Percentiles rank a stretch among this genome's conserved stretches.
Conservation (phyloP, 2,329 filamentous ascomycete genomes). For the Graphilbum fragrans region DNA sequence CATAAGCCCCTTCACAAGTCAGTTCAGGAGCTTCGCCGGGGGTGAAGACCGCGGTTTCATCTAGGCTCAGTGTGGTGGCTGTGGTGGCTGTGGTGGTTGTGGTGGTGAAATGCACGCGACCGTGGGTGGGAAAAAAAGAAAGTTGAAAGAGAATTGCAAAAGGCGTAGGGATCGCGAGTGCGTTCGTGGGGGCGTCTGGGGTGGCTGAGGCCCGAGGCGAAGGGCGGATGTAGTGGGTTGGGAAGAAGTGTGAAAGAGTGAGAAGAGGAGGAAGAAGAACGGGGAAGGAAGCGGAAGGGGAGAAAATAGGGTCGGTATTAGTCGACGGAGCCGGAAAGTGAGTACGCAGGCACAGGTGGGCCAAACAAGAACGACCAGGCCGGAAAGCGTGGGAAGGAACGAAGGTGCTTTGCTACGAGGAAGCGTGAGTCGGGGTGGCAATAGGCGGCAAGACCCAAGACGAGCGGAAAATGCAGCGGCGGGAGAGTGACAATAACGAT, state of each 20-base stretch:
- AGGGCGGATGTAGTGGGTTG: neutral
- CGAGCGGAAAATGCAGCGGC: too few species aligned
- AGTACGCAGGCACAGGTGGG: neutral
- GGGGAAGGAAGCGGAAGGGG: neutral
- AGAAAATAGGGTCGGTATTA: conserved; percentile 1
- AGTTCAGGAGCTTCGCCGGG: too few species aligned
- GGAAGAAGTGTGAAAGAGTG: neutral
- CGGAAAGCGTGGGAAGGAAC: neutral
- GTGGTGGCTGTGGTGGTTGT: neutral
- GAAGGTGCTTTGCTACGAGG: neutral
- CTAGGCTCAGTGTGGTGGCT: too few species aligned
- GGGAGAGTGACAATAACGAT: too few species aligned
- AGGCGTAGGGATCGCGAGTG: neutral
- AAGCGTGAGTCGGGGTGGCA: too few species aligned
- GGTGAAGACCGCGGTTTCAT: too few species aligned
- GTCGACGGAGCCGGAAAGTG: conserved; percentile 2
- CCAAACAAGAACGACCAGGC: neutral
- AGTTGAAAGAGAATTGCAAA: neutral
- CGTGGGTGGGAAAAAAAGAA: neutral
- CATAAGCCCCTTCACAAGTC: too few species aligned
- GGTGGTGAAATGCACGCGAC: too few species aligned
- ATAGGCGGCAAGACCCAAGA: too few species aligned
- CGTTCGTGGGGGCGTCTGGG: neutral
- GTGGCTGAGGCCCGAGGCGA: neutral
- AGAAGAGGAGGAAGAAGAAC: conserved; percentile 1